A percentile compares a stretch with the other conserved stretches of the same genome.
phyloP scores from a whole-genome alignment of 75 land plant species.

The Isoetes taiwanensis region DNA sequence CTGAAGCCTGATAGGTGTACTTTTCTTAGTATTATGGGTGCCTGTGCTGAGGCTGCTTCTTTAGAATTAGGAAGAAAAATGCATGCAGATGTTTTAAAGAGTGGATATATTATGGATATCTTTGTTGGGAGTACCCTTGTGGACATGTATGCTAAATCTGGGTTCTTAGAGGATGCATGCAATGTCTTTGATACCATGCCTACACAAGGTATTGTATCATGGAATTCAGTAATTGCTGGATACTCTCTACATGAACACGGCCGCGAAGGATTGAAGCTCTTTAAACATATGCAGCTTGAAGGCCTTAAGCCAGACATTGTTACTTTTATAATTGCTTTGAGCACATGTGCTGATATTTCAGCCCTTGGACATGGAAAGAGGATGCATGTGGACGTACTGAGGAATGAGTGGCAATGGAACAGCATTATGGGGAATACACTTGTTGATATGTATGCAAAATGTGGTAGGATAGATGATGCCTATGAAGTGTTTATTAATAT shows the following conservation, averaged over 20 bases:
- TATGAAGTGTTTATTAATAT: slow-evolving; percentile 14
- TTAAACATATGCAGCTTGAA: slow-evolving; percentile 30
- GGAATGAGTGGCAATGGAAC: slow-evolving; percentile 15
- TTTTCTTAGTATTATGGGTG: slow-evolving; percentile 26
- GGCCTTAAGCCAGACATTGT: slow-evolving; percentile 27
- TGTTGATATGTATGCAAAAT: slow-evolving; percentile 40
- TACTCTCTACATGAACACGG: slow-evolving; percentile 16
- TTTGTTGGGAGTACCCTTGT: slow-evolving; percentile 34
- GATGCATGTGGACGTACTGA: slow-evolving; percentile 25
- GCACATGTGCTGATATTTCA: slow-evolving; percentile 42
- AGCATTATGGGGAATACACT: slow-evolving; percentile 22
- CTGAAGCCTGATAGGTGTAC: slow-evolving; percentile 29
- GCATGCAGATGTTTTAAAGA: slow-evolving; percentile 21
- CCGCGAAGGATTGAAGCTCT: slow-evolving; percentile 26
- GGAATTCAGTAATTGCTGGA: slow-evolving; percentile 37
- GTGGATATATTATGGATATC: not conserved
- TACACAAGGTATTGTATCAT: slow-evolving; percentile 27
- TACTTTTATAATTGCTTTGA: slow-evolving; percentile 33
- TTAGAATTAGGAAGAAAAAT: slow-evolving; percentile 29
- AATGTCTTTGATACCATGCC: slow-evolving; percentile 25
- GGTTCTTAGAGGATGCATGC: slow-evolving; percentile 18
- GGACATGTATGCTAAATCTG: slow-evolving; percentile 42
- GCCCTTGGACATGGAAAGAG: slow-evolving; percentile 32
- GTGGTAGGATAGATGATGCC: slow-evolving; percentile 24
- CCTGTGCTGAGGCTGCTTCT: slow-evolving; percentile 25